Base-by-base conservation (phyloP, 495 filamentous ascomycete species). In the Hypoxylon fuscum region DNA sequence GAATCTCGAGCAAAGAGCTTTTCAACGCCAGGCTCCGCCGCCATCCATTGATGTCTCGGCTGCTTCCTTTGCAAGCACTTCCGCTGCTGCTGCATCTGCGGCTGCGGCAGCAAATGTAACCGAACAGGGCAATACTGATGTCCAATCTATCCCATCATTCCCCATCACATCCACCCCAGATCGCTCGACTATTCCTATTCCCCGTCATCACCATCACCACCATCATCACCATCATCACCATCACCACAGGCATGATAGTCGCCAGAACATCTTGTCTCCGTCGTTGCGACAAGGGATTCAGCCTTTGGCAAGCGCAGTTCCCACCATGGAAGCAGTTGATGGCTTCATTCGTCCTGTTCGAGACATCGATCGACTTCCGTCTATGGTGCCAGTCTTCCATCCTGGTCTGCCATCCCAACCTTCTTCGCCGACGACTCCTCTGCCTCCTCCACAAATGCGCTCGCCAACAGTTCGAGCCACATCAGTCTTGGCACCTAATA, bases 341-440 rank as follows among this genome's bases (percentile, higher is more conserved):
- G 85, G 85, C 9, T 93, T 96, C 72, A 83, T 85, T 57, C 85
- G 92, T 15, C 91, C 91, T 12, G 88, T 96, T 25, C 89, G 93
- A 53, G 93, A 97, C 70, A 81, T 83, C 32, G 94, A 97, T 66
- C 87, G 94, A 45, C 82, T 97, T 14, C 90, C 90, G 10, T 94
- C 90, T 53, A 95, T 96, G 86, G 75, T 91, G 25, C 88, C 92
- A 1, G 84, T 87, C 6, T 75, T 90, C 43, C 86, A 90, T 43
- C 81, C 85, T 1, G 87, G 88, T 17, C 77, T 92, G 47, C 83
- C 87, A 20, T 97, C 95, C 6, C 95, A 97, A 68, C 95, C 95
- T 1, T 90, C 92, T 50, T 97, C 94, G 8, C 95, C 95, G 0
- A 96, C 93, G 9, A 98, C 95, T 1, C 95, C 94, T 8, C 83